Evolutionary conservation across 352 stramenopile genomes (phyloP).

Genomic region (Globisporangium ultimum): DNA sequence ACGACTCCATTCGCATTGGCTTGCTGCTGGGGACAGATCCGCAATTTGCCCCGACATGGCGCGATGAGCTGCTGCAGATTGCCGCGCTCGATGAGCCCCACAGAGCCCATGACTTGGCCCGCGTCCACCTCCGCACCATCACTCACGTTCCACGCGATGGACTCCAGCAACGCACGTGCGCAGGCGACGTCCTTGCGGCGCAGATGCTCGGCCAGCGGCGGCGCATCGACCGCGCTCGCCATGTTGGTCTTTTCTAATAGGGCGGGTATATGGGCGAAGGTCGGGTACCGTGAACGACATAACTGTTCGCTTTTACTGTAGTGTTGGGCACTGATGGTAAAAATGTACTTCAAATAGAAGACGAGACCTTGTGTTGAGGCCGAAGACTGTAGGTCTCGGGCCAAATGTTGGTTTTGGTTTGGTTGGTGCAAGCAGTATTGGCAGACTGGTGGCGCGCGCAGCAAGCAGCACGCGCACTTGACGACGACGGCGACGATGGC

Average conservation of each 20-base stretch:
- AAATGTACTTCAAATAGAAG: neutral
- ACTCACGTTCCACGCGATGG: constrained; percentile 41
- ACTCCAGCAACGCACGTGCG: constrained; percentile 25
- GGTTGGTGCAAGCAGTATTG: neutral
- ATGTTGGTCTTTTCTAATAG: neutral
- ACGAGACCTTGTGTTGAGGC: neutral
- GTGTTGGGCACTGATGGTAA: too few relatives aligned
- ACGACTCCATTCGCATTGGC: neutral
- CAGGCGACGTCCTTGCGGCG: constrained; percentile 51
- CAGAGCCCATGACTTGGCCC: constrained; percentile 50
- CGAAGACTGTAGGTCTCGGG: neutral
- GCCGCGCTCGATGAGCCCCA: constrained; percentile 54
- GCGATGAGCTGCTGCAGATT: constrained; percentile 52
- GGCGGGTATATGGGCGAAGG: neutral
- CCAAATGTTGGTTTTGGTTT: neutral
- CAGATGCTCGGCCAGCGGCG: constrained; percentile 42
- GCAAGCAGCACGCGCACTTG: neutral
- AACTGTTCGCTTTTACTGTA: neutral
- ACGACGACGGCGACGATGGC: constrained; percentile 29
- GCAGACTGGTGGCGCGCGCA: neutral
- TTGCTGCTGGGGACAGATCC: constrained; percentile 15
- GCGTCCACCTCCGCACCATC: constrained; percentile 50
- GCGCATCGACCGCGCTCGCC: neutral
- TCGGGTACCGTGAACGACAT: neutral
- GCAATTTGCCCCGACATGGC: constrained; percentile 91